Percentiles rank a stretch among this genome's conserved stretches.
Conservation (phyloP, 2,329 filamentous ascomycete species). For the Microsporum ferrugineum region DNA sequence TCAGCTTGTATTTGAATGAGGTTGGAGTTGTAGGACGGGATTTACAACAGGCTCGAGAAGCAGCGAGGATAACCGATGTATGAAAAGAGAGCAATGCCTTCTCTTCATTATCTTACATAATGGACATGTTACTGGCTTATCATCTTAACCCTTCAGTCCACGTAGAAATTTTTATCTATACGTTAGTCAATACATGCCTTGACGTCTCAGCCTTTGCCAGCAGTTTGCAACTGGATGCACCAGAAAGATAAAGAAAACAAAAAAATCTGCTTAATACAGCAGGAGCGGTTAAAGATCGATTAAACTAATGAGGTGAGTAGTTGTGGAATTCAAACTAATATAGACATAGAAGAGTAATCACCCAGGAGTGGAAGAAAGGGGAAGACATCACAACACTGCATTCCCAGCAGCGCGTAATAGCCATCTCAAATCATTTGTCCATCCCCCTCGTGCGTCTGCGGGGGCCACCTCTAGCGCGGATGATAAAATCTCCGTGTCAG, state of each 20-base stretch:
- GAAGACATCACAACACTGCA: neutral
- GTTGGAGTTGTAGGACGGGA: slow-evolving; percentile 60
- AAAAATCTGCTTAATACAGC: too few relatives aligned
- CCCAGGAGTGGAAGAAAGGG: neutral
- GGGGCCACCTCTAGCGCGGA: slow-evolving; percentile 19
- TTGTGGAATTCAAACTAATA: neutral
- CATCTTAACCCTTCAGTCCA: neutral
- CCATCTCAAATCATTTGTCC: slow-evolving; percentile 47
- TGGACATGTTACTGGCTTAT: neutral
- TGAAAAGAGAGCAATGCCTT: neutral
- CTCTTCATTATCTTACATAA: neutral
- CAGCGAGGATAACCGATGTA: slow-evolving; percentile 22
- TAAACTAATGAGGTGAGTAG: neutral
- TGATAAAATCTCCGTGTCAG: slow-evolving; percentile 9
- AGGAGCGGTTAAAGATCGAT: neutral
- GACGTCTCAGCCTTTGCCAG: too few relatives aligned
- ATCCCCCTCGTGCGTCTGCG: slow-evolving; percentile 36
- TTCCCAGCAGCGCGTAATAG: slow-evolving; percentile 42
- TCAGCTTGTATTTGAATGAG: slow-evolving; percentile 61
- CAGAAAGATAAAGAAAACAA: too few relatives aligned
- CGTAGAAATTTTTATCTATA: neutral
- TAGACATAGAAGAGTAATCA: neutral
- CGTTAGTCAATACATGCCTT: too few relatives aligned
- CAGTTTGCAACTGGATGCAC: too few relatives aligned
- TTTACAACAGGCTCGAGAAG: slow-evolving; percentile 61